Evolutionary conservation across 1,139 yeast species (phyloP).

Genomic region (Debaryomyces sp.): DNA sequence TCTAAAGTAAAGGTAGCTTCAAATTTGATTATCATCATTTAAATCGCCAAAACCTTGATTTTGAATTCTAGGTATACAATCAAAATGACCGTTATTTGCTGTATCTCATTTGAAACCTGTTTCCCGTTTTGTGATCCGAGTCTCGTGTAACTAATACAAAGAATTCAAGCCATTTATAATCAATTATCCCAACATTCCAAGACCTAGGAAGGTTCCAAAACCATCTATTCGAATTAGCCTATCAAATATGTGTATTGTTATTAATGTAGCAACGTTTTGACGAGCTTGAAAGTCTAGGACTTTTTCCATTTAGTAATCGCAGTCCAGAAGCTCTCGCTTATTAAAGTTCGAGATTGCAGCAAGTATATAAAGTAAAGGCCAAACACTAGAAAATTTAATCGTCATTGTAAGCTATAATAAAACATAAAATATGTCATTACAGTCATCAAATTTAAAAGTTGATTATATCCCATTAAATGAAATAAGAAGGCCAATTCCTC

Average conservation of each 20-base stretch:
- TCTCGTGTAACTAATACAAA: no score
- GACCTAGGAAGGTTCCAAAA: no score
- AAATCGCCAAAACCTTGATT: no score
- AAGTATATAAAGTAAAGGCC: neutral
- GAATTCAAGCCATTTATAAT: no score
- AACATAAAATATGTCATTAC: slow-evolving; percentile 34
- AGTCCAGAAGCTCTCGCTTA: slow-evolving; percentile 8
- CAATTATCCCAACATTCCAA: no score
- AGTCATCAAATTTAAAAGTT: slow-evolving; percentile 42
- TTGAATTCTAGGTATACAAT: no score
- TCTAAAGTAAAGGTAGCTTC: no score
- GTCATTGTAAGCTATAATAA: neutral
- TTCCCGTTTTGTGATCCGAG: no score
- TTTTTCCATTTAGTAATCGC: slow-evolving; percentile 2
- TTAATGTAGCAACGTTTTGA: neutral
- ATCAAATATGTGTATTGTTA: neutral
- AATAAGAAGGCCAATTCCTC: slow-evolving; percentile 80
- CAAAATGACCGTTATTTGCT: no score
- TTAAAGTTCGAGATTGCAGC: slow-evolving; percentile 3
- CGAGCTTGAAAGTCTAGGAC: neutral
- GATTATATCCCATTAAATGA: slow-evolving; percentile 63
- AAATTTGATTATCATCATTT: no score
- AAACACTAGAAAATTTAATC: neutral
- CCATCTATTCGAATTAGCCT: no score
- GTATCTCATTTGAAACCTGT: no score